A percentile compares a stretch with the other conserved stretches of the same genome.
Evolutionary conservation across 805 yeast genomes (phyloP).

Genomic region (Starmera dryadoides): DNA sequence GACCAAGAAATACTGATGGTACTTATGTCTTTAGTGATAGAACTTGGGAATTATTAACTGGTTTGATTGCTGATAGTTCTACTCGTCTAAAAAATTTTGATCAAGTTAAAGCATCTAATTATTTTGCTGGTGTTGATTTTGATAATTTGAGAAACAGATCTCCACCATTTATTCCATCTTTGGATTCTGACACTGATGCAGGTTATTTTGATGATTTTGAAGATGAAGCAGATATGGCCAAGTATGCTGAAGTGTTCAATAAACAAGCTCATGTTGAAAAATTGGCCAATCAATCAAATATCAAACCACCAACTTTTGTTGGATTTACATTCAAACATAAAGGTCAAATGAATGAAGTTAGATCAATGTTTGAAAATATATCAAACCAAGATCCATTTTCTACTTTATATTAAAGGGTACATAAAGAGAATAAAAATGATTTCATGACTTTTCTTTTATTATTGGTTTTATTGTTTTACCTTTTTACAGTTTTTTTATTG

Average conservation of each 20-base stretch:
- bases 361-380: slow-evolving; percentile 17
- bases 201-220: slow-evolving; percentile 98
- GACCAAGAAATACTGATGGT: slow-evolving; percentile 91
- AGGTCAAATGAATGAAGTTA: slow-evolving; percentile 21
- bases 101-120: slow-evolving; percentile 73
- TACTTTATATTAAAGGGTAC: slow-evolving; percentile 15
- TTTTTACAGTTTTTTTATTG: not conserved
- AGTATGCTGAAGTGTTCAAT: slow-evolving; percentile 94
- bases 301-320: slow-evolving; percentile 65
- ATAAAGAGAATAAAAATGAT: not conserved
- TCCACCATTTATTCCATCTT: slow-evolving; percentile 96
- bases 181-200: slow-evolving; percentile 95
- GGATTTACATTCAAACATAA: slow-evolving; percentile 95
- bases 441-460: not conserved
- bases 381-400: slow-evolving; percentile 19
- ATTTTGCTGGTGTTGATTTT: slow-evolving; percentile 84
- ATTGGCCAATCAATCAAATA: slow-evolving; percentile 58
- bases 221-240: slow-evolving; percentile 94
- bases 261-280: slow-evolving; percentile 81
- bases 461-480: not conserved
- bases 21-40: slow-evolving; percentile 90
- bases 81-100: slow-evolving; percentile 70
- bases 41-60: slow-evolving; percentile 84
- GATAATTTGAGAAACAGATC: slow-evolving; percentile 54
- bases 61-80: slow-evolving; percentile 73